A percentile compares a stretch with the other conserved stretches of the same genome.
phyloP scores from a whole-genome alignment of 23 red algal genomes.

The Pyropia haitanensis region DNA sequence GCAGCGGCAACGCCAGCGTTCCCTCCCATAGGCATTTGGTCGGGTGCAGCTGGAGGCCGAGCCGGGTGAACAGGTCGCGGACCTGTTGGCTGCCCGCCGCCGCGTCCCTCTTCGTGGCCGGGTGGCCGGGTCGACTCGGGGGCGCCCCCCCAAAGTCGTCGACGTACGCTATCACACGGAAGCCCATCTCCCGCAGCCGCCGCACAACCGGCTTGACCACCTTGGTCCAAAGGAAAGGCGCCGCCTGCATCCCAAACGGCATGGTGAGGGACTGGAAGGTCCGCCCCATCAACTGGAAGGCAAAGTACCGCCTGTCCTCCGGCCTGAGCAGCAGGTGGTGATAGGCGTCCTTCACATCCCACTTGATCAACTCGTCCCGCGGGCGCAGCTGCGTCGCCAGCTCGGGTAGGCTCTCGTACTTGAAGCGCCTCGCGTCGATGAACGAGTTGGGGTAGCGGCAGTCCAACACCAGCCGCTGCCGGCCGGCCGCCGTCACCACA shows the following conservation, averaged over 20 bases:
- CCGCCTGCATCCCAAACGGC: slow-evolving; percentile 15
- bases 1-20: background rate
- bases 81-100: background rate
- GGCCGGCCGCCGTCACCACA: slow-evolving; percentile 1
- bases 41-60: slow-evolving; percentile 1
- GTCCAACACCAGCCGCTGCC: slow-evolving; percentile 10
- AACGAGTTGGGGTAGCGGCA: slow-evolving; percentile 12
- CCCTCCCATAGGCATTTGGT: slow-evolving; percentile 5
- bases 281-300: slow-evolving; percentile 12
- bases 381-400: slow-evolving; percentile 1
- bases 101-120: no score
- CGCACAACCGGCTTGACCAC: slow-evolving; percentile 13
- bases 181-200: background rate
- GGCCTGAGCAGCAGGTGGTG: slow-evolving; percentile 11
- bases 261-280: slow-evolving; percentile 12
- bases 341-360: slow-evolving; percentile 20
- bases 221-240: slow-evolving; percentile 6
- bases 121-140: no score
- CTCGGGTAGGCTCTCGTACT: slow-evolving; percentile 7
- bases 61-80: background rate
- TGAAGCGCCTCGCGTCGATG: background rate
- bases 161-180: slow-evolving; percentile 15
- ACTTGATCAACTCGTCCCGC: slow-evolving; percentile 2
- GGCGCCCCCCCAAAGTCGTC: no score
- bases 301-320: slow-evolving; percentile 19